Percentiles rank a stretch among this genome's conserved stretches.
These are phyloP conservation scores for Hypholoma fasciculare DNA, from an alignment of 768 basidiomycete genomes.

Conservation along the genomic window DNA sequence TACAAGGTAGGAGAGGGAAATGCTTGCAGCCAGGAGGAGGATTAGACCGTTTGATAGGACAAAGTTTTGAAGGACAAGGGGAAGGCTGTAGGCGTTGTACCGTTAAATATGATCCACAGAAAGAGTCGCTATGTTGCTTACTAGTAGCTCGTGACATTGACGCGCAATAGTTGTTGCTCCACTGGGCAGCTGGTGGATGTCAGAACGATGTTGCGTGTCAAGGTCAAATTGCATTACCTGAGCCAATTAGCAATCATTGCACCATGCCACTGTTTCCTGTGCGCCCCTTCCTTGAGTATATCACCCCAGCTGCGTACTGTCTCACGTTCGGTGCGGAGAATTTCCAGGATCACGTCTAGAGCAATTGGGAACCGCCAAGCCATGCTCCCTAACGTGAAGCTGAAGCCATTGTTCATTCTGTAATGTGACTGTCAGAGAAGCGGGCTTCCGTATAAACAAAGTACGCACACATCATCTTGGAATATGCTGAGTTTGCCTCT, in stretches of 20 bases:
- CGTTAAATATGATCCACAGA: neutral
- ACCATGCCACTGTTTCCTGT: slow-evolving; percentile 48
- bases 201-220: neutral
- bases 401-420: slow-evolving; percentile 53
- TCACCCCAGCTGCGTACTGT: slow-evolving; percentile 40
- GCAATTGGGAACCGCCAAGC: slow-evolving; percentile 53
- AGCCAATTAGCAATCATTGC: slow-evolving; percentile 40
- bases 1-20: slow-evolving; percentile 48
- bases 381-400: slow-evolving; percentile 41
- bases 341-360: slow-evolving; percentile 45
- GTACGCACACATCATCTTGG: slow-evolving; percentile 44
- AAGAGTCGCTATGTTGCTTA: slow-evolving; percentile 15
- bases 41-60: slow-evolving; percentile 49
- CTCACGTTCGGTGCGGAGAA: slow-evolving; percentile 42
- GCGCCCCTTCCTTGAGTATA: slow-evolving; percentile 39
- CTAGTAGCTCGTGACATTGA: slow-evolving; percentile 59
- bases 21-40: slow-evolving; percentile 50
- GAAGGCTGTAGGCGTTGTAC: slow-evolving; percentile 29
- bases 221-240: slow-evolving; percentile 27
- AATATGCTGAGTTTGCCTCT: slow-evolving; percentile 50
- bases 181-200: slow-evolving; percentile 39
- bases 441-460: neutral
- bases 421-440: neutral
- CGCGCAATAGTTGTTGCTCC: slow-evolving; percentile 52
- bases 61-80: slow-evolving; percentile 49